Evolutionary conservation across 352 stramenopile species (phyloP), one percentile per base, ranked within the genome.

Genomic region (Globisporangium okanoganense): DNA sequence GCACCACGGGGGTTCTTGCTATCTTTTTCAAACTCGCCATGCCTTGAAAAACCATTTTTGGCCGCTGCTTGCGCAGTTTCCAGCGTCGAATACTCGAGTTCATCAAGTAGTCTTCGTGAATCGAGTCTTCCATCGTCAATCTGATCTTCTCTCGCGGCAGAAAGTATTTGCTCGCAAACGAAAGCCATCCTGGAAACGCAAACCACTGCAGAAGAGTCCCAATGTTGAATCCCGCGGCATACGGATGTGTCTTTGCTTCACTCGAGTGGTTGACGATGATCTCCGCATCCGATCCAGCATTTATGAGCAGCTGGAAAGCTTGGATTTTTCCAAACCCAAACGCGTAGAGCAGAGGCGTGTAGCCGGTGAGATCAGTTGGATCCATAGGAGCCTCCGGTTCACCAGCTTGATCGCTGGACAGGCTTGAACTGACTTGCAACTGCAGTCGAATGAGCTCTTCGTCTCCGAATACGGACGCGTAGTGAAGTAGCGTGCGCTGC

Each of bases 151-250:
- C 58, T 27, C 52, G 38, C 6, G 22, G 22, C 7, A 64, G 61
- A 10, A 78, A 61, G 10, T 52, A 29, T 9, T 58, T 74, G 9
- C 62, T 65, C 20, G 65, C 65, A 50, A 70, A 81, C 0, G 75
- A 68, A 36, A 82, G 78, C 82, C 79, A 90, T 4, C 82, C 82
- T 20, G 82, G 82, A 10, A 88, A 64, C 4, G 72, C 76, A 45
- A 86, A 86, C 71, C 71, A 85, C 24, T 79, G 55, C 25, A 81
- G 50, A 0, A 92, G 58, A 10, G 62, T 69, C 20, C 62, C 60
- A n/a, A 90, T 77, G 14, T 62, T 73, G 57, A 87, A 89, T 4
- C 60, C 50, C 27, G 64, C 54, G 7, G 74, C 76, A 35, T 87
- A 87, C 13, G 76, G 75, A 61, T 87, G 79, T 3, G 73, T 70